phyloP scores from a whole-genome alignment of 2,329 filamentous ascomycete genomes.

The Fusarium duplospermum region DNA sequence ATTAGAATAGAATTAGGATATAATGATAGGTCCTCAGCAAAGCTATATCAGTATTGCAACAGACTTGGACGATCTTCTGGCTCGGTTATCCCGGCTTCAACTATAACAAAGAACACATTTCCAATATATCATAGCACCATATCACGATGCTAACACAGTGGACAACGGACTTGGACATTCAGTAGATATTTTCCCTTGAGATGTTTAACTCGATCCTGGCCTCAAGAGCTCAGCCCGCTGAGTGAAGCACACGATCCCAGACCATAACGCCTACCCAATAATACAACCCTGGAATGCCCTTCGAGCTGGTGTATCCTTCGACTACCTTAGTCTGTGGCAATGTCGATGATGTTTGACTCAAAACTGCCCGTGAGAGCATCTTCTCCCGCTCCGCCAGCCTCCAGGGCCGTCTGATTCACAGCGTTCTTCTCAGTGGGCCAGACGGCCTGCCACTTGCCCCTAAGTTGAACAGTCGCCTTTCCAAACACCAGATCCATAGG shows the following conservation, averaged over 20 bases:
- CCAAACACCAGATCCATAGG: constrained; percentile 48
- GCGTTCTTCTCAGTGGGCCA: constrained; percentile 43
- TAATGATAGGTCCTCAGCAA: too few species aligned
- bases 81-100: too few species aligned
- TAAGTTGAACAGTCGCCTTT: constrained; percentile 49
- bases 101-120: too few species aligned
- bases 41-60: too few species aligned
- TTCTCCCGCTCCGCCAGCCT: constrained; percentile 30
- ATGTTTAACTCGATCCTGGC: neutral
- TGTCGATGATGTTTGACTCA: constrained; percentile 33
- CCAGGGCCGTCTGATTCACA: constrained; percentile 32
- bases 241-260: neutral
- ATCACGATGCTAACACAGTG: too few species aligned
- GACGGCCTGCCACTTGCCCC: constrained; percentile 53
- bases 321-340: constrained; percentile 17
- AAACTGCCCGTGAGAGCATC: constrained; percentile 39
- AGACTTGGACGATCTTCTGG: too few species aligned
- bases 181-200: neutral
- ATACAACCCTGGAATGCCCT: neutral
- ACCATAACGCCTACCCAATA: neutral
- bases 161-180: too few species aligned
- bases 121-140: too few species aligned
- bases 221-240: neutral
- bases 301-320: neutral
- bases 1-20: too few species aligned